These are phyloP conservation scores for cucumber (Cucumis sativus) DNA, from an alignment of 306 rosid species.

Conservation along the genomic window Cucumber_9930_V3 NC_026661.2:17365501-17366000, in stretches of 20 bases:
- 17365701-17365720: constrained; percentile 24
- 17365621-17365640: not conserved
- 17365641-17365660: constrained; percentile 10
- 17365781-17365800: constrained; percentile 46
- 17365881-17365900: constrained; percentile 45
- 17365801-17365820: constrained; percentile 51
- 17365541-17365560: not conserved
- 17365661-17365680: constrained; percentile 15
- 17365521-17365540: constrained; percentile 27
- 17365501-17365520: constrained; percentile 22
- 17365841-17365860: constrained; percentile 22
- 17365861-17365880: constrained; percentile 33
- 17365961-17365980: constrained; percentile 5
- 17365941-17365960: constrained; percentile 15
- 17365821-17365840: constrained; percentile 80
- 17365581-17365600: not conserved
- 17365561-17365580: constrained; percentile 7
- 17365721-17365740: constrained; percentile 35
- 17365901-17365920: constrained; percentile 39
- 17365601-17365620: constrained; percentile 2
- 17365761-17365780: constrained; percentile 17
- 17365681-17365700: constrained; percentile 11
- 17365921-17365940: constrained; percentile 45
- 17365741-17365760: constrained; percentile 10
- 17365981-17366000: not conserved